phyloP scores from a whole-genome alignment of 108 stramenopile species.

The Nitzschia inconspicua region DNA sequence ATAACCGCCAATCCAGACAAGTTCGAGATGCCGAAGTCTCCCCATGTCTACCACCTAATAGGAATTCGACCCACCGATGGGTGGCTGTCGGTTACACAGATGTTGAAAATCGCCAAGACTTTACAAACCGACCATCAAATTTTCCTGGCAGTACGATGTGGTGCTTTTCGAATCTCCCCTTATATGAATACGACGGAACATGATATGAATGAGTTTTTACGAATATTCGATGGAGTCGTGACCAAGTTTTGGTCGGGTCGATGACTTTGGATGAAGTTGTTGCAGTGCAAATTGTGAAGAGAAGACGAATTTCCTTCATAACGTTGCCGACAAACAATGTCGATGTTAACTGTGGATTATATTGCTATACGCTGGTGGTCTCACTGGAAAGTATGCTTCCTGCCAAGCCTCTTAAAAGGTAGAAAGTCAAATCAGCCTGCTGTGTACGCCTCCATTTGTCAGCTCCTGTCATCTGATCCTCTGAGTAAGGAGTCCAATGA shows the following conservation, averaged over 20 bases:
- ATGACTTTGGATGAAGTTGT: too few relatives aligned
- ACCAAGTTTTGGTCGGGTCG: too few relatives aligned
- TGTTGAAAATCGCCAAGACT: conserved; percentile 20
- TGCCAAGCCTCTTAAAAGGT: too few relatives aligned
- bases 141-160: conserved; percentile 42
- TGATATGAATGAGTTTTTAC: too few relatives aligned
- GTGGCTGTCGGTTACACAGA: conserved; percentile 17
- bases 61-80: conserved; percentile 28
- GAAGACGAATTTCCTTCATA: too few relatives aligned
- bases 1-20: conserved; percentile 9
- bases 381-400: too few relatives aligned
- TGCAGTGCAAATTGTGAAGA: too few relatives aligned
- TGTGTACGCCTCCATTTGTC: conserved; percentile 4
- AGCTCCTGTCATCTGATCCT: not conserved
- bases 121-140: conserved; percentile 18
- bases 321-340: too few relatives aligned
- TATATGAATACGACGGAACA: conserved; percentile 38
- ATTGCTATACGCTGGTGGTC: too few relatives aligned
- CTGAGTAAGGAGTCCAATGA: conserved; percentile 6
- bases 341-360: too few relatives aligned
- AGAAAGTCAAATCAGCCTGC: conserved; percentile 8
- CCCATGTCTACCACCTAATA: conserved; percentile 38
- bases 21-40: not conserved
- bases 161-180: conserved; percentile 49
- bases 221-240: too few relatives aligned